Conservation (phyloP, 805 yeast species). For the Candida dendrica region DNA sequence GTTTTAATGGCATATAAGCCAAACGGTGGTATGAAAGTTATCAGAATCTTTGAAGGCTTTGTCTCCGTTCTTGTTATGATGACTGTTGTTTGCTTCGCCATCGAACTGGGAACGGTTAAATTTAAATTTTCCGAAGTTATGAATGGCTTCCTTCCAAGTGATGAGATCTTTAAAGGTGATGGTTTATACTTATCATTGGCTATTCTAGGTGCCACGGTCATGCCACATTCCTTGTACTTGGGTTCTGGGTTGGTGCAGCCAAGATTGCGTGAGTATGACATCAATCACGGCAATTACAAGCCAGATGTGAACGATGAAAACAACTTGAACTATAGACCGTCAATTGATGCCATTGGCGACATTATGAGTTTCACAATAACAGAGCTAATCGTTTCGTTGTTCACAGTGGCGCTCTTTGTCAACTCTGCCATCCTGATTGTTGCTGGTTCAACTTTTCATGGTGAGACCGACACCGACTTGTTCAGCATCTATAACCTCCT, state of each 20-base stretch:
- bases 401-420: constrained; percentile 87
- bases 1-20: constrained; percentile 87
- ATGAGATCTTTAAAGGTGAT: constrained; percentile 42
- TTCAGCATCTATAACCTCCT: constrained; percentile 72
- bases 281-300: constrained; percentile 54
- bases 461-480: constrained; percentile 52
- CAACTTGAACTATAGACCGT: constrained; percentile 58
- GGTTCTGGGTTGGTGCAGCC: constrained; percentile 90
- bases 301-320: constrained; percentile 26
- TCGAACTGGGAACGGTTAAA: constrained; percentile 69
- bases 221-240: constrained; percentile 87
- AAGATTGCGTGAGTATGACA: constrained; percentile 71
- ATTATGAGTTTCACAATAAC: constrained; percentile 78
- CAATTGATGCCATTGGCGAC: constrained; percentile 72
- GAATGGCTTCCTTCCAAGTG: constrained; percentile 57
- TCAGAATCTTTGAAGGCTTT: constrained; percentile 73
- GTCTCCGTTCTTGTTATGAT: constrained; percentile 73
- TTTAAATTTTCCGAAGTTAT: constrained; percentile 51
- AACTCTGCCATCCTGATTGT: constrained; percentile 85
- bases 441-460: constrained; percentile 78
- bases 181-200: constrained; percentile 81
- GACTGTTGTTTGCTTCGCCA: constrained; percentile 79
- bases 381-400: constrained; percentile 73
- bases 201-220: constrained; percentile 86
- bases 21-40: constrained; percentile 67